Evolutionary conservation across 805 yeast genomes (phyloP), one percentile per base, ranked within the genome.

Genomic region (Isabelozyma heimii): DNA sequence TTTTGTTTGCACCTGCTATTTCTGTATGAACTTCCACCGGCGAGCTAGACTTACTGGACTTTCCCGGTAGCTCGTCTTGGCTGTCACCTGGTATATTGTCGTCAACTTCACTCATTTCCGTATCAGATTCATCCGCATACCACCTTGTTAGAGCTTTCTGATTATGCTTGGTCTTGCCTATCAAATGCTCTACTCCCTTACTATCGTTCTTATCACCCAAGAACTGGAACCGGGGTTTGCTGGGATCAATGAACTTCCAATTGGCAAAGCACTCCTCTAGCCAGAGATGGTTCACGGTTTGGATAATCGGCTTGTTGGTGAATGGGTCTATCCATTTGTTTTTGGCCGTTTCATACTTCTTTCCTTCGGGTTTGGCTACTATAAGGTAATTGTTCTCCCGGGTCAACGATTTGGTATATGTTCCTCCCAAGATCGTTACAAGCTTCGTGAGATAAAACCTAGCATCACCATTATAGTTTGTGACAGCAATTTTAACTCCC

Each of bases 391-490:
- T 85, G 56, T 89, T 89, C 8, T 76, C 76, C 43, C 75, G 75
- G 16, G 84, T 83, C 44, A 87, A 67, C 0, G 87, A 81, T 46
- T 80, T 80, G 0, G 96, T 85, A 63, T 87, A 89, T 0, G 67
- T 67, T 0, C 92, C 97, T 2, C 98, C 97, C 58, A 89, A 61
- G 0, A 85, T 73, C 16, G 73, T 72, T 3, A 87, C 80, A 10
- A 92, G 69, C 43, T 75, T 75, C 47, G 84, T 82, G 35, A 94
- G 67, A 57, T 89, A 92, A 37, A 73, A 69, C 40, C 99, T 70
- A 1, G 96, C 87, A 59, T 87, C 94, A 0, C 97, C 97, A 17
- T 87, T 80, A 60, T 88, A 91, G 58, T 90, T 89, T 0, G 97
- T 85, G 3, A 89, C 79, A 8, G 90, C 77, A 9, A 90, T 79